Percentiles rank a stretch among this genome's conserved stretches.
These are phyloP conservation scores for Cyphellophora attinorum DNA, from an alignment of 2,329 filamentous ascomycete species.

Conservation along the genomic window DNA sequence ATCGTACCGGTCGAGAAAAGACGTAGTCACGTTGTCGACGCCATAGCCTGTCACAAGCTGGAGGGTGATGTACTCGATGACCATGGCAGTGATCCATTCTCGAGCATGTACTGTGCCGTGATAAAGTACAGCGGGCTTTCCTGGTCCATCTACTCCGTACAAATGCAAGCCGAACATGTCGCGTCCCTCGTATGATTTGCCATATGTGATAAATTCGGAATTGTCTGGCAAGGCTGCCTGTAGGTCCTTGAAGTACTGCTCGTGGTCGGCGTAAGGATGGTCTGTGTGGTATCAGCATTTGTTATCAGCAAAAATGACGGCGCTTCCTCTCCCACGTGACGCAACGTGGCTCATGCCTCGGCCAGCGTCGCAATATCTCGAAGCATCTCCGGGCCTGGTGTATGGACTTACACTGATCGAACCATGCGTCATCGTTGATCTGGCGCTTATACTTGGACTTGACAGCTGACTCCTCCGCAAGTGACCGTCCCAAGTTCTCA, in stretches of 20 bases:
- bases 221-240: conserved; percentile 35
- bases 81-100: conserved; percentile 52
- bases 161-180: conserved; percentile 41
- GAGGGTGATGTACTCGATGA: conserved; percentile 44
- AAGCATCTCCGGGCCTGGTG: no score
- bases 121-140: conserved; percentile 45
- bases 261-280: conserved; percentile 44
- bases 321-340: no score
- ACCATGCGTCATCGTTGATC: no score
- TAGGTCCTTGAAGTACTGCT: conserved; percentile 39
- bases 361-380: no score
- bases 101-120: conserved; percentile 52
- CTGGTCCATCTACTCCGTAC: conserved; percentile 36
- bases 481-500: conserved; percentile 33
- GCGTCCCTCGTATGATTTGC: conserved; percentile 38
- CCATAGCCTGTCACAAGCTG: conserved; percentile 39
- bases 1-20: conserved; percentile 52
- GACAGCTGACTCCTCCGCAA: conserved; percentile 25
- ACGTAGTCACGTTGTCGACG: conserved; percentile 26
- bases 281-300: conserved; percentile 47
- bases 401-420: no score
- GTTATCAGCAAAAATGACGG: no score
- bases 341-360: no score
- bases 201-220: conserved; percentile 40
- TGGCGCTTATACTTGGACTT: conserved; percentile 20